Evolutionary conservation across 202 grass and related monocot genomes (phyloP).

Genomic region (Brachypodium distachyon): DNA sequence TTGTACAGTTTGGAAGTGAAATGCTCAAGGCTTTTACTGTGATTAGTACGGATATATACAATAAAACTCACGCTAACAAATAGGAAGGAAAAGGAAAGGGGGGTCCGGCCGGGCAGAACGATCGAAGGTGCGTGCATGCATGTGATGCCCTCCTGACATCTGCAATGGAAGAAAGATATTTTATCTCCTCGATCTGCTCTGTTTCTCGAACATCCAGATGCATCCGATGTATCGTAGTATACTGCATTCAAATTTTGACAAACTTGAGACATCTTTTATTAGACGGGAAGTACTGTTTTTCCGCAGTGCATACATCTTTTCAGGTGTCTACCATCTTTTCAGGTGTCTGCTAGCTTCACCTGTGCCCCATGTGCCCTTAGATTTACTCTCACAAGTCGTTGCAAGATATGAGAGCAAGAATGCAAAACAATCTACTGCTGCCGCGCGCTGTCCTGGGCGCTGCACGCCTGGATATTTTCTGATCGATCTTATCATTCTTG

Average conservation of each 20-base stretch:
- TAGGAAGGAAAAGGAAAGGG: neutral
- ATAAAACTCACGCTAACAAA: neutral
- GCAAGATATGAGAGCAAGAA: neutral
- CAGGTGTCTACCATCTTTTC: neutral
- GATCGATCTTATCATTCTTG: neutral
- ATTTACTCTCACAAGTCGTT: neutral
- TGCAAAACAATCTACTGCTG: neutral
- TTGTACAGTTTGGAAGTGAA: too few species aligned
- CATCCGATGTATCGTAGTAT: constrained; percentile 27
- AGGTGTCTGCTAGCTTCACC: neutral
- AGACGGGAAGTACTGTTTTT: too few species aligned
- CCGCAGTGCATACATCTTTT: neutral
- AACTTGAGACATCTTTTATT: too few species aligned
- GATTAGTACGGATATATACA: neutral
- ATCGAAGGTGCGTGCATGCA: constrained; percentile 1
- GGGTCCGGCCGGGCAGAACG: neutral
- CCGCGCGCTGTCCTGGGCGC: too few species aligned
- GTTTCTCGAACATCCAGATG: neutral
- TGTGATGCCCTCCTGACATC: constrained; percentile 2
- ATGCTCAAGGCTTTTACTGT: neutral
- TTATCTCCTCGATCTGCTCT: neutral
- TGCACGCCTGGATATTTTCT: neutral
- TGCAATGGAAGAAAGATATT: constrained; percentile 32
- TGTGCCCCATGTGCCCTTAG: constrained; percentile 4
- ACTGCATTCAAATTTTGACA: too few species aligned